Base-by-base conservation (phyloP, 257 asterid species). In the Scutellaria galericulata region DNA sequence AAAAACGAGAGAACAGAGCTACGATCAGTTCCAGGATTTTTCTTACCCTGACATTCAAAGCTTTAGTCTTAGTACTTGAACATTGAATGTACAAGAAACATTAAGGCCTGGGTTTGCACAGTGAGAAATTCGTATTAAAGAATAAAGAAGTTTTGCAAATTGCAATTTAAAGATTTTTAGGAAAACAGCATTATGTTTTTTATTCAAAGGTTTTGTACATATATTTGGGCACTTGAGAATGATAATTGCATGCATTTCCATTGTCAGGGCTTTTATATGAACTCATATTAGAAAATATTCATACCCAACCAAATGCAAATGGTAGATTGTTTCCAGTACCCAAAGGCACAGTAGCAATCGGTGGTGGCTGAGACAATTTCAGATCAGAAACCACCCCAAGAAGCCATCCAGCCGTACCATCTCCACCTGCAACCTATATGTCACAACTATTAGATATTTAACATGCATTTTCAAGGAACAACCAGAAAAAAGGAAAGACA, bases 381-480 rank as follows among this genome's bases (percentile, higher is more conserved):
- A 95, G 90, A 85, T 95, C 99, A 66, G 93, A 88, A 77, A 95
- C 94, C 70, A 95, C 98, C 62, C 98, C 99, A 7, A 92, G 97
- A 80, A 95, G 95, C 99, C 98, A 95, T 58, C 96, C 98, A 71
- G 99, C 99, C 0, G 98, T 95, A 53, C 99, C 99, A 83, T 95
- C 98, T 62, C 98, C 99, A 74, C 99, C 98, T 10, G 99, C 98
- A 70, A 92, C 99, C 98, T 95, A 79, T 24, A 52, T 45, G 63
- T 44, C 27, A 77, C 11, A 53, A 6, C 31, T 48, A 66, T 78
- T 52, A 79, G 51, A 67, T 66, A 42, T 51, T 37, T 69, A 24
- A 14, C 9, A 58, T 48, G 24, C 45, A 45, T 14, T 58, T 64
- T 11, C 9, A 45, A 68, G 55, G 42, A 74, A 20, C 12, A 46